Conservation (phyloP, 225 moss, liverwort and hornwort species). For the Marchantia polymorpha region DNA sequence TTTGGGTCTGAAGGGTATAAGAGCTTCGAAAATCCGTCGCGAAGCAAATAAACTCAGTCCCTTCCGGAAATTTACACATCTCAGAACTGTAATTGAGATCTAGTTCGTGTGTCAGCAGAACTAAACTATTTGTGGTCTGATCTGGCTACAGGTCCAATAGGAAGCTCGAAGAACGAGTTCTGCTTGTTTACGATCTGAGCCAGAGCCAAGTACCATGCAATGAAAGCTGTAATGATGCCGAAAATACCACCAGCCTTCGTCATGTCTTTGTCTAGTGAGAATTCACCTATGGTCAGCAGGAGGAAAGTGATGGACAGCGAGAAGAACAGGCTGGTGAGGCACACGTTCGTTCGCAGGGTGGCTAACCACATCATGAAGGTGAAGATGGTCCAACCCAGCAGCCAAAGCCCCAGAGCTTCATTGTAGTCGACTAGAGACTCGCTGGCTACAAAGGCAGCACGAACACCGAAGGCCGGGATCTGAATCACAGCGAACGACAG, state of each 20-base stretch:
- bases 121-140: no score
- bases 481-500: conserved; percentile 52
- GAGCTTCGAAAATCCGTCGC: no score
- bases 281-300: conserved; percentile 42
- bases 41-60: no score
- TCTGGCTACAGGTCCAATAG: conserved; percentile 24
- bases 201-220: conserved; percentile 42
- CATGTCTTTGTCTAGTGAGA: conserved; percentile 19
- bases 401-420: conserved; percentile 44
- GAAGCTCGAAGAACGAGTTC: conserved; percentile 55
- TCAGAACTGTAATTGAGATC: no score
- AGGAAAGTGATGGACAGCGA: conserved; percentile 52
- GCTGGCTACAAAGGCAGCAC: not conserved
- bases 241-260: conserved; percentile 55
- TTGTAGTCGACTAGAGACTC: no score
- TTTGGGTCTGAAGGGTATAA: no score
- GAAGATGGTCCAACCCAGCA: conserved; percentile 54
- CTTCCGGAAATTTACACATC: no score
- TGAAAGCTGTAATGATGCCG: conserved; percentile 50
- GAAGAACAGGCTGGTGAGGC: conserved; percentile 42
- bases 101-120: no score
- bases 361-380: conserved; percentile 55
- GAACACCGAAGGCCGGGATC: conserved; percentile 32
- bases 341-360: conserved; percentile 45
- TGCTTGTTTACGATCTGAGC: conserved; percentile 44